A percentile compares a stretch with the other conserved stretches of the same genome.
These are phyloP conservation scores for Vachellia pachyceras DNA, from an alignment of 306 rosid species.

Conservation along the genomic window DNA sequence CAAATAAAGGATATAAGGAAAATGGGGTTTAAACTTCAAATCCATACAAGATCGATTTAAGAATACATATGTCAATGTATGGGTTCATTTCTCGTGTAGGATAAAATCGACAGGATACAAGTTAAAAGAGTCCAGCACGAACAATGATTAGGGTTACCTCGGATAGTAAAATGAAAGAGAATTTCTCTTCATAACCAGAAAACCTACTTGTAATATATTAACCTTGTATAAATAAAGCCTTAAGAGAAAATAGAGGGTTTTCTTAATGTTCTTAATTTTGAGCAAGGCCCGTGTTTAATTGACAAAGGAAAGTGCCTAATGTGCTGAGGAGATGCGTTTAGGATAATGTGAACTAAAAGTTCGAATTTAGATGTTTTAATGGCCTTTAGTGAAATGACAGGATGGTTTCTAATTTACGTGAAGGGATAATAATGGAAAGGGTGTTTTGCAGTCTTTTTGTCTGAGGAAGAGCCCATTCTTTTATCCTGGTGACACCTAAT, in stretches of 20 bases:
- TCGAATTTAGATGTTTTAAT: constrained; percentile 29
- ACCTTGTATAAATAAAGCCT: no score
- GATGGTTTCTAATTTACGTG: neutral
- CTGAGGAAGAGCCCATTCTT: no score
- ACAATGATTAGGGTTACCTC: neutral
- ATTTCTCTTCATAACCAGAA: neutral
- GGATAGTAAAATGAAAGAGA: neutral
- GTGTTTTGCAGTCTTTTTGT: no score
- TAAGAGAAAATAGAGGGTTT: neutral
- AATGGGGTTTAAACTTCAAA: neutral
- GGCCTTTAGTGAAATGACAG: neutral
- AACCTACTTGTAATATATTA: neutral
- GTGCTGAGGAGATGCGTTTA: no score
- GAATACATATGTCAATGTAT: neutral
- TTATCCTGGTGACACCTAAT: no score
- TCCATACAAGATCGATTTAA: neutral
- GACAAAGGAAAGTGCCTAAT: neutral
- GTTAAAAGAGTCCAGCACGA: neutral
- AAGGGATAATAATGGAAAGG: no score
- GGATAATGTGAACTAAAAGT: no score
- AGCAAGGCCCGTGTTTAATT: neutral
- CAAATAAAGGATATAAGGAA: neutral
- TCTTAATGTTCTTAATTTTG: neutral
- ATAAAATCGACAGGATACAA: no score
- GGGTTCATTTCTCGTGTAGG: neutral